A percentile compares a stretch with the other conserved stretches of the same genome.
Evolutionary conservation across 768 basidiomycete species (phyloP).

Genomic region (Naganishia onofrii): DNA sequence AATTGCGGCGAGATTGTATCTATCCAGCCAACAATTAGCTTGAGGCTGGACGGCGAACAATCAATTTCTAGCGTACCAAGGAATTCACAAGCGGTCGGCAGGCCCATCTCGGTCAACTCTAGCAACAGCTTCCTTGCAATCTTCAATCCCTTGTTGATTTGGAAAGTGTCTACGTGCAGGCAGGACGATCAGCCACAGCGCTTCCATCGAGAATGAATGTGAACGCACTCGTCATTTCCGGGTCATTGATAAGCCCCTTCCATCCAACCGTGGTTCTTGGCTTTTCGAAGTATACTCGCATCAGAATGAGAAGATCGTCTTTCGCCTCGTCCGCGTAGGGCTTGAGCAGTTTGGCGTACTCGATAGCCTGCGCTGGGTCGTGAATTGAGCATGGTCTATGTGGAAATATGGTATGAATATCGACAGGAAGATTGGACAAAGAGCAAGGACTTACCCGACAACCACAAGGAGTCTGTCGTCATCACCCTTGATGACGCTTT

Average conservation of each 20-base stretch:
- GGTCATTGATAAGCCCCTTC: conserved; percentile 66
- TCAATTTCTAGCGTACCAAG: conserved; percentile 58
- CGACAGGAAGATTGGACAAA: not conserved
- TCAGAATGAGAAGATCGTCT: conserved; percentile 75
- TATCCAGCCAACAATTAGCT: not conserved
- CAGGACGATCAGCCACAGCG: conserved; percentile 65
- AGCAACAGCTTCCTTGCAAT: conserved; percentile 83
- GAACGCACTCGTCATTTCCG: not conserved
- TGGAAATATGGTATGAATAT: not conserved
- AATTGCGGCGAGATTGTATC: conserved; percentile 77
- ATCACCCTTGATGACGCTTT: conserved; percentile 56
- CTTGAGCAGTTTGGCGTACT: conserved; percentile 54
- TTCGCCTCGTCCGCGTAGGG: conserved; percentile 66
- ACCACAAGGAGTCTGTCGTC: conserved; percentile 85
- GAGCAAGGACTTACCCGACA: conserved; percentile 59
- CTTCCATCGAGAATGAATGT: not conserved
- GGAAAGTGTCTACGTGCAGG: conserved; percentile 58
- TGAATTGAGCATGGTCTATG: conserved; percentile 83
- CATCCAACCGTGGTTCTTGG: conserved; percentile 93
- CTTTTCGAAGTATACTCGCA: conserved; percentile 97
- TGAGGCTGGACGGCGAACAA: too few relatives aligned
- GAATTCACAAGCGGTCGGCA: conserved; percentile 92
- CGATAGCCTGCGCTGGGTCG: conserved; percentile 71
- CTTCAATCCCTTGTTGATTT: conserved; percentile 94
- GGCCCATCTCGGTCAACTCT: conserved; percentile 80